phyloP scores from a whole-genome alignment of 179 eudicot species.

The Sideroxylon spinosum region DNA sequence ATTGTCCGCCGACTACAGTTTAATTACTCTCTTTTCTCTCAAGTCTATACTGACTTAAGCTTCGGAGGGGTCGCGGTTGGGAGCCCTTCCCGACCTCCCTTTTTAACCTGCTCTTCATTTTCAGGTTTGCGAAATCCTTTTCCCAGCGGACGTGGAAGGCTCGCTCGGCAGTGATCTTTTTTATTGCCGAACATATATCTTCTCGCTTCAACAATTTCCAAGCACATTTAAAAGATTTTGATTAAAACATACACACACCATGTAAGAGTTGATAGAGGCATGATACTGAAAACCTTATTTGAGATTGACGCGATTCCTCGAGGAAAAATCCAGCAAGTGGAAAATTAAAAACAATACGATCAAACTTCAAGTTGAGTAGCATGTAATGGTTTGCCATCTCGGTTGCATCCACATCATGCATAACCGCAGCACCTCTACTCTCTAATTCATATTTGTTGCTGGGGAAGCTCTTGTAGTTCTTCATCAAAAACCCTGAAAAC shows the following conservation, averaged over 20 bases:
- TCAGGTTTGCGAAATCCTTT: too few species aligned
- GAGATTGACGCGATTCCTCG: background rate
- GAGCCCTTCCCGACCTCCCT: too few species aligned
- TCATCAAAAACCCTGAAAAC: constrained; percentile 3
- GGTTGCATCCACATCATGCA: constrained; percentile 22
- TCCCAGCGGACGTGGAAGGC: too few species aligned
- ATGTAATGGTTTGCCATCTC: constrained; percentile 20
- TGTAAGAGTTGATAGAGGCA: too few species aligned
- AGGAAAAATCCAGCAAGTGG: constrained; percentile 20
- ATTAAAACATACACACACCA: too few species aligned
- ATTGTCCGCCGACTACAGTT: too few species aligned
- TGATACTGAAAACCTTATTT: background rate
- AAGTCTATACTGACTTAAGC: too few species aligned
- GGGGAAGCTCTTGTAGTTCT: constrained; percentile 16
- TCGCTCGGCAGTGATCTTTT: too few species aligned
- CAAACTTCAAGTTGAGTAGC: constrained; percentile 17
- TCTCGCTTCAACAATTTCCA: background rate
- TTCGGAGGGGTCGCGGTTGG: too few species aligned
- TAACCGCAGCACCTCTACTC: constrained; percentile 17
- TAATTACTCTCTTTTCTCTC: too few species aligned
- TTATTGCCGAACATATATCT: too few species aligned
- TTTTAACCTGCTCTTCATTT: too few species aligned
- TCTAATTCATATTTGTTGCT: constrained; percentile 16
- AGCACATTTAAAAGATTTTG: background rate
- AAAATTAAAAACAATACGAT: constrained; percentile 26